Percentiles rank a stretch among this genome's conserved stretches.
Evolutionary conservation across 352 stramenopile genomes (phyloP).

Genomic region (Globisporangium nagaii): DNA sequence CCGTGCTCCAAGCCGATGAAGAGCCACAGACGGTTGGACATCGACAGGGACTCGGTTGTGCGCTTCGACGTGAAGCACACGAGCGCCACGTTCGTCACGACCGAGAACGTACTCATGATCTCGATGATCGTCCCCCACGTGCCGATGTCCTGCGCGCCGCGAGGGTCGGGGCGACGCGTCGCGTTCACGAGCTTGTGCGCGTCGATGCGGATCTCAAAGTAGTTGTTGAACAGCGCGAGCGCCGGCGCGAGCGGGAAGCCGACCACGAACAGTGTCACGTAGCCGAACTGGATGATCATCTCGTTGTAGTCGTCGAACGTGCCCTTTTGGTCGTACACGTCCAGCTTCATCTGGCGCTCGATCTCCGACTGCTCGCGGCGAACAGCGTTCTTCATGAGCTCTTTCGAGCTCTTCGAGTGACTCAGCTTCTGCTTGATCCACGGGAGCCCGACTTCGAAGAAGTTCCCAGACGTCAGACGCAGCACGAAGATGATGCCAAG

Average conservation of each 20-base stretch:
- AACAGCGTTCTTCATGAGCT: slow-evolving; percentile 28
- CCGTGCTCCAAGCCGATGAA: slow-evolving; percentile 66
- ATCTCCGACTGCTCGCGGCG: slow-evolving; percentile 38
- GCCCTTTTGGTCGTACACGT: slow-evolving; percentile 66
- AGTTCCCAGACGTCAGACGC: slow-evolving; percentile 67
- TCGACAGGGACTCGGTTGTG: slow-evolving; percentile 37
- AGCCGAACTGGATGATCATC: slow-evolving; percentile 88
- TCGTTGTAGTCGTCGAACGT: slow-evolving; percentile 87
- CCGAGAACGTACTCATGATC: slow-evolving; percentile 81
- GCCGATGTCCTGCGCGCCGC: slow-evolving; percentile 83
- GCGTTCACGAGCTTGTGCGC: slow-evolving; percentile 79
- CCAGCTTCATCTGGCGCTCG: slow-evolving; percentile 55
- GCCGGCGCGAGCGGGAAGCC: slow-evolving; percentile 89
- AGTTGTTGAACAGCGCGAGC: slow-evolving; percentile 88
- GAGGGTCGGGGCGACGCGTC: slow-evolving; percentile 67
- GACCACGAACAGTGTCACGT: slow-evolving; percentile 92
- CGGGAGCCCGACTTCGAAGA: slow-evolving; percentile 68
- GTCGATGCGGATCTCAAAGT: slow-evolving; percentile 90
- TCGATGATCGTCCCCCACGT: slow-evolving; percentile 91
- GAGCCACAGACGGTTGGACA: slow-evolving; percentile 45
- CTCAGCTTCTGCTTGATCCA: slow-evolving; percentile 66
- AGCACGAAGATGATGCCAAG: slow-evolving; percentile 73
- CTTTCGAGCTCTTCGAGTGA: slow-evolving; percentile 8
- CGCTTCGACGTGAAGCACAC: slow-evolving; percentile 88
- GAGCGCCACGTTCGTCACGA: slow-evolving; percentile 92